Evolutionary conservation across 2,329 filamentous ascomycete species (phyloP).

Genomic region (Aureobasidium sp.): DNA sequence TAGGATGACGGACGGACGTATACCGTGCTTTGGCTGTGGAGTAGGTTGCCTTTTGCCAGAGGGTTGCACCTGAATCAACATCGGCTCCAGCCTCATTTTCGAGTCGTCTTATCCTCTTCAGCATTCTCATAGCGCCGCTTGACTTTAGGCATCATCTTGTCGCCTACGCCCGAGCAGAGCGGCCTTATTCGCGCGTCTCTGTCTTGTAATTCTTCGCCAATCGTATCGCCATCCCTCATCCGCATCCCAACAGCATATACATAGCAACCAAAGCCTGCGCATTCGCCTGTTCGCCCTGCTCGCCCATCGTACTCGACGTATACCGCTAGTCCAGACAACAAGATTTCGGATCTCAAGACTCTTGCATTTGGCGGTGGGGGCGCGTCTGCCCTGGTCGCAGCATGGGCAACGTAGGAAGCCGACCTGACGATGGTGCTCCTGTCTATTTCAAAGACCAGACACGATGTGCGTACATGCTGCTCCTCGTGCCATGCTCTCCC

Average conservation of each 20-base stretch:
- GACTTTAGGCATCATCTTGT: not conserved
- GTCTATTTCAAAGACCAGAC: conserved; percentile 87
- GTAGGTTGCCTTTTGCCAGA: not conserved
- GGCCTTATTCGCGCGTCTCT: not conserved
- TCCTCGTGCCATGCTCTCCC: not conserved
- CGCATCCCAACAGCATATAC: not conserved
- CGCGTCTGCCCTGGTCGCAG: conserved; percentile 13
- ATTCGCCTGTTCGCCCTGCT: not conserved
- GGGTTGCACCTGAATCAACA: not conserved
- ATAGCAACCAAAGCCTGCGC: not conserved
- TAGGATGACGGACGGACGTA: not conserved
- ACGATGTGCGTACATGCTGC: conserved; percentile 56
- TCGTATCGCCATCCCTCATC: not conserved
- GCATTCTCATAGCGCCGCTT: not conserved
- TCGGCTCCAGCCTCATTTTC: not conserved
- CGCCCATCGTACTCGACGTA: not conserved
- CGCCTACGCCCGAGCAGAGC: not conserved
- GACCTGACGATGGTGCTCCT: conserved; percentile 69
- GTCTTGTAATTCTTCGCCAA: not conserved
- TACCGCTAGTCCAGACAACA: not conserved
- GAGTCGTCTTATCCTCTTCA: not conserved
- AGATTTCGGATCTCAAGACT: not conserved
- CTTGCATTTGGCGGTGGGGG: not conserved
- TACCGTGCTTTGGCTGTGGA: not conserved
- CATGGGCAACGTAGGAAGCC: conserved; percentile 92